These are phyloP conservation scores for Gastrodia elata DNA, from an alignment of 106 monocot species.

Conservation along the genomic window DNA sequence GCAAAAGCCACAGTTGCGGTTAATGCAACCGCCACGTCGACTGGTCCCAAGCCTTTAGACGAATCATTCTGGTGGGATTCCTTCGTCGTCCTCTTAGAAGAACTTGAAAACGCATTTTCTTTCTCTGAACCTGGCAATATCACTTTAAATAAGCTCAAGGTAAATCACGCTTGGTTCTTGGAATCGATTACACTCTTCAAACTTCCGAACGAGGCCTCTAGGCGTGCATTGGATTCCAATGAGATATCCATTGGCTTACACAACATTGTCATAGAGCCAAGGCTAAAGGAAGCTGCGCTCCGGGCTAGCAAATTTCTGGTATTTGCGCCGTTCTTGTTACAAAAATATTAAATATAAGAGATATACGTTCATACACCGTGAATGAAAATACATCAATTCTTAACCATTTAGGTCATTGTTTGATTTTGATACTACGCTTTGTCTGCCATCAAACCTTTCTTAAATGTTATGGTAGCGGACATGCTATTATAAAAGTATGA, in stretches of 20 bases:
- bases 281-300: slow-evolving; percentile 58
- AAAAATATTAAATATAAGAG: background rate
- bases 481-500: too few relatives aligned
- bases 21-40: slow-evolving; percentile 5
- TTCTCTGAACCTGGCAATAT: slow-evolving; percentile 28
- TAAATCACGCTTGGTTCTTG: slow-evolving; percentile 61
- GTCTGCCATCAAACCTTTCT: too few relatives aligned
- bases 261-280: slow-evolving; percentile 30
- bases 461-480: too few relatives aligned
- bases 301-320: slow-evolving; percentile 58
- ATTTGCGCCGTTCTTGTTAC: background rate
- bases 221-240: slow-evolving; percentile 44
- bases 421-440: background rate
- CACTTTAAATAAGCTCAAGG: slow-evolving; percentile 55
- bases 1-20: slow-evolving; percentile 22
- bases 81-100: slow-evolving; percentile 63
- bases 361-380: too few relatives aligned
- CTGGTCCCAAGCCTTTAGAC: slow-evolving; percentile 25
- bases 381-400: background rate
- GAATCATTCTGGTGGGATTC: slow-evolving; percentile 78
- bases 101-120: slow-evolving; percentile 47
- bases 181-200: slow-evolving; percentile 51
- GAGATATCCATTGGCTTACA: slow-evolving; percentile 42
- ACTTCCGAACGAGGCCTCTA: slow-evolving; percentile 43
- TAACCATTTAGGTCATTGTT: background rate